Percentiles rank a stretch among this genome's conserved stretches.
phyloP scores from a whole-genome alignment of 805 yeast species.

The Hermanozyma aechmeae region DNA sequence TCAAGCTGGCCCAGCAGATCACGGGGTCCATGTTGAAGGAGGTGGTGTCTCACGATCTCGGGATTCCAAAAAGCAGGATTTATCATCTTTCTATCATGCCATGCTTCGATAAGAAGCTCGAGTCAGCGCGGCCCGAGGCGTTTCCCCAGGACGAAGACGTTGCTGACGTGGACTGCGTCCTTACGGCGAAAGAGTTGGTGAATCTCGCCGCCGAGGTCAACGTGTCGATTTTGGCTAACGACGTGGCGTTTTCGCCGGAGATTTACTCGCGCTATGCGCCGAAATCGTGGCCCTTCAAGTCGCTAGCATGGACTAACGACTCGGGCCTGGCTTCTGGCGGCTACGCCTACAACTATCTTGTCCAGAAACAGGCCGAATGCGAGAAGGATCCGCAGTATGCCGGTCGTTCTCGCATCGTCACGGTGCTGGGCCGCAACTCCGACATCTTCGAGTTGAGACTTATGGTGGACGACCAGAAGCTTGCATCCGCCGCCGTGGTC shows the following conservation, averaged over 20 bases:
- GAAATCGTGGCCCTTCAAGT: constrained; percentile 47
- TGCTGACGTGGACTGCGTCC: constrained; percentile 83
- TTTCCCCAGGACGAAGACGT: constrained; percentile 9
- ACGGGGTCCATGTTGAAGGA: constrained; percentile 72
- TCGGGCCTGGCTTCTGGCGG: constrained; percentile 87
- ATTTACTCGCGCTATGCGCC: constrained; percentile 40
- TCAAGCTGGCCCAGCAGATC: constrained; percentile 89
- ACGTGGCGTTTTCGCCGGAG: too few relatives aligned
- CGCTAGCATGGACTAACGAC: constrained; percentile 62
- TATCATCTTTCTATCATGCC: constrained; percentile 93
- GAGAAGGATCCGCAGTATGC: constrained; percentile 12
- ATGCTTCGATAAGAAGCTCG: constrained; percentile 92
- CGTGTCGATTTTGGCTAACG: too few relatives aligned
- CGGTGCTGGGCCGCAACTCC: constrained; percentile 58
- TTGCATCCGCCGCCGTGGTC: constrained; percentile 53
- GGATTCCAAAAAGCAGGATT: constrained; percentile 28
- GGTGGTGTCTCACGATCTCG: constrained; percentile 24
- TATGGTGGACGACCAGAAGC: constrained; percentile 23
- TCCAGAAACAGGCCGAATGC: constrained; percentile 21
- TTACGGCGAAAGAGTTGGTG: constrained; percentile 82
- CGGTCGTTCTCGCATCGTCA: too few relatives aligned
- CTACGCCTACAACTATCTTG: constrained; percentile 63
- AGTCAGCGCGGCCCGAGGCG: constrained; percentile 79
- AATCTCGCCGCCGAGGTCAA: too few relatives aligned
- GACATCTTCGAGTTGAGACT: constrained; percentile 69